A percentile compares a stretch with the other conserved stretches of the same genome.
Conservation (phyloP, 164 flowering plant species). For the Protea cynaroides region DNA sequence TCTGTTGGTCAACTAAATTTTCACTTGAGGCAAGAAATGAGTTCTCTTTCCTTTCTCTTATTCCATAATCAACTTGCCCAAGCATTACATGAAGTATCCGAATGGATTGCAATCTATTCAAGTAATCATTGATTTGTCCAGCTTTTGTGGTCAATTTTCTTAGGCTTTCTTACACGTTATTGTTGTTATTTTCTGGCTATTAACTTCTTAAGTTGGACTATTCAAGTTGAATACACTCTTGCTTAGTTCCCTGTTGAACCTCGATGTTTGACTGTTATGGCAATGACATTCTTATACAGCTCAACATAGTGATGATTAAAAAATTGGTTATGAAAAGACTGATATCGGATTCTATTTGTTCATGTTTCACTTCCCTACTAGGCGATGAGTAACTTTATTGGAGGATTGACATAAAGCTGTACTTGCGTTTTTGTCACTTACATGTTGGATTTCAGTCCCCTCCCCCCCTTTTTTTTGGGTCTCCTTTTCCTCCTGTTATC, state of each 20-base stretch:
- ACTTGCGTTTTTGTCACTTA: background rate
- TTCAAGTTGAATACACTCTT: background rate
- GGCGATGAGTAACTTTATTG: background rate
- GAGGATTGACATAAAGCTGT: background rate
- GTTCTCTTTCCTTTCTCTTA: background rate
- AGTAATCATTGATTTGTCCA: background rate
- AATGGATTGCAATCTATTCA: background rate
- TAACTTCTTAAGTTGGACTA: background rate
- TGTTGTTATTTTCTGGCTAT: background rate
- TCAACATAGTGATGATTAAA: background rate
- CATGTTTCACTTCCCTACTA: background rate
- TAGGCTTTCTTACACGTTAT: background rate
- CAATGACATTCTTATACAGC: background rate
- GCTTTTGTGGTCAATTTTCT: background rate
- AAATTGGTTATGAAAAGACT: background rate
- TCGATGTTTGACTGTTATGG: background rate
- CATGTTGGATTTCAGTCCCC: no score
- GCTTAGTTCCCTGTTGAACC: background rate
- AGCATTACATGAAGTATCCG: background rate
- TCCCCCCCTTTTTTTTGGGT: no score
- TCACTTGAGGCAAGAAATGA: background rate
- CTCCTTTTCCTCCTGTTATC: no score
- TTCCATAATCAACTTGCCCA: background rate
- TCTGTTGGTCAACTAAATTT: background rate
- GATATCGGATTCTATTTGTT: background rate